phyloP scores from a whole-genome alignment of 345 rosid species.

The Lepidium aucheri region DNA sequence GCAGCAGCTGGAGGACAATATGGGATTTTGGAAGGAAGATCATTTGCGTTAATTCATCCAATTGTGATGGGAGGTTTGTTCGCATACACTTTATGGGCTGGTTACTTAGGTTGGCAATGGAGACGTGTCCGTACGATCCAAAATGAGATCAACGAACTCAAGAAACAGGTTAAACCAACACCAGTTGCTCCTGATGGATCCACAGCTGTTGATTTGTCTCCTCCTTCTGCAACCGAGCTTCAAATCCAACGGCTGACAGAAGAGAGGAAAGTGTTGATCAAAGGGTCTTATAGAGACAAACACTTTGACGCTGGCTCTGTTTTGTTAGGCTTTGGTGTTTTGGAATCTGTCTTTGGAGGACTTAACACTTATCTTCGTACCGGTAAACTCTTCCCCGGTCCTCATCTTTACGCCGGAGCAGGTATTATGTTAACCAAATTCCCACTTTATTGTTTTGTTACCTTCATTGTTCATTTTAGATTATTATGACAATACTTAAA shows the following conservation, averaged over 20 bases:
- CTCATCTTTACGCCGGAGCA: constrained; percentile 86
- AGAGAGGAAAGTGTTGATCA: constrained; percentile 27
- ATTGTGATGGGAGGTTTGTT: constrained; percentile 51
- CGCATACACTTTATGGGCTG: not conserved
- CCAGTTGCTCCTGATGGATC: constrained; percentile 52
- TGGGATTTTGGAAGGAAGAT: constrained; percentile 77
- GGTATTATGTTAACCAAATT: constrained; percentile 20
- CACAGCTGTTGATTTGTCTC: constrained; percentile 37
- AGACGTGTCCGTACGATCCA: constrained; percentile 69
- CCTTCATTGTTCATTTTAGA: not conserved
- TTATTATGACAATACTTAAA: not conserved
- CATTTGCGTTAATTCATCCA: constrained; percentile 62
- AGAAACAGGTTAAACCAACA: constrained; percentile 58
- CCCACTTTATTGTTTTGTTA: no score
- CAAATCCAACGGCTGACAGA: constrained; percentile 54
- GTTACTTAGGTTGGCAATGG: constrained; percentile 90
- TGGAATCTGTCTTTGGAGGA: constrained; percentile 67
- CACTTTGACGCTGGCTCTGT: constrained; percentile 78
- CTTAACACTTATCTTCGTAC: constrained; percentile 54
- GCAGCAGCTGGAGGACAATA: constrained; percentile 61
- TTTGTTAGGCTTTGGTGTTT: constrained; percentile 70
- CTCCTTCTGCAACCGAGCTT: constrained; percentile 35
- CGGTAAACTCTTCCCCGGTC: constrained; percentile 42
- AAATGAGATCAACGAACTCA: constrained; percentile 53
- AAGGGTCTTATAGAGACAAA: constrained; percentile 45